Percentiles rank a stretch among this genome's conserved stretches.
Conservation (phyloP, 2,329 filamentous ascomycete species). For the Aspergillus novoparasiticus region DNA sequence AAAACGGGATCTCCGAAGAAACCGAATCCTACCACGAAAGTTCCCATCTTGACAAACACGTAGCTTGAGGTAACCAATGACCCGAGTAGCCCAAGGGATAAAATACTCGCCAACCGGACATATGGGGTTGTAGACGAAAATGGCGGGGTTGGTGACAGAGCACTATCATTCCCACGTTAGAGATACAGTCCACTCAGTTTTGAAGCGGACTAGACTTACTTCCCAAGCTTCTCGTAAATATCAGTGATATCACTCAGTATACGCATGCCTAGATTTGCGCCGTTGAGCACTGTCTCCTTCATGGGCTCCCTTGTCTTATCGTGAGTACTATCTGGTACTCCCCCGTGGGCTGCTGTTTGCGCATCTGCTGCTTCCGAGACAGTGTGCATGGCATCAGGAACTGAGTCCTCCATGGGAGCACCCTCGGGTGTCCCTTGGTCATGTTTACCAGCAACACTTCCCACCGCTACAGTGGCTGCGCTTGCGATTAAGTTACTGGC, state of each 20-base stretch:
- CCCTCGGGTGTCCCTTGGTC: constrained; percentile 65
- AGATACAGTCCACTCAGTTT: not conserved
- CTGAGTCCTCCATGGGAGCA: constrained; percentile 52
- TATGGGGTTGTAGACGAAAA: constrained; percentile 60
- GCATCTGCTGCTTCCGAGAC: constrained; percentile 51
- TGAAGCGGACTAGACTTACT: constrained; percentile 41
- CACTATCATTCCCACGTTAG: constrained; percentile 37
- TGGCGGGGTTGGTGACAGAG: constrained; percentile 64
- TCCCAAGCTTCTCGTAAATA: constrained; percentile 65
- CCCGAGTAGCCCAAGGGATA: constrained; percentile 55
- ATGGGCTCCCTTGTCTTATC: constrained; percentile 78
- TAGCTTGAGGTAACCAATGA: constrained; percentile 62
- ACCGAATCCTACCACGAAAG: constrained; percentile 68
- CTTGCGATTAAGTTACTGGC: constrained; percentile 78
- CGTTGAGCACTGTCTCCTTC: constrained; percentile 74
- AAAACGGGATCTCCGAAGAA: constrained; percentile 82
- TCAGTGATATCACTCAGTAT: constrained; percentile 62
- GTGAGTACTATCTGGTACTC: constrained; percentile 53
- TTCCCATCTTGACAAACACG: constrained; percentile 65
- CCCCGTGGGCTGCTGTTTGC: constrained; percentile 52
- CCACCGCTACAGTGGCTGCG: constrained; percentile 72
- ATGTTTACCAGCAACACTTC: constrained; percentile 75
- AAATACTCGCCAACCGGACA: constrained; percentile 56
- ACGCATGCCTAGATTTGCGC: constrained; percentile 75
- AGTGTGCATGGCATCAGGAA: constrained; percentile 55